phyloP scores from a whole-genome alignment of 164 flowering plant genomes.

The Vitis amurensis region DNA sequence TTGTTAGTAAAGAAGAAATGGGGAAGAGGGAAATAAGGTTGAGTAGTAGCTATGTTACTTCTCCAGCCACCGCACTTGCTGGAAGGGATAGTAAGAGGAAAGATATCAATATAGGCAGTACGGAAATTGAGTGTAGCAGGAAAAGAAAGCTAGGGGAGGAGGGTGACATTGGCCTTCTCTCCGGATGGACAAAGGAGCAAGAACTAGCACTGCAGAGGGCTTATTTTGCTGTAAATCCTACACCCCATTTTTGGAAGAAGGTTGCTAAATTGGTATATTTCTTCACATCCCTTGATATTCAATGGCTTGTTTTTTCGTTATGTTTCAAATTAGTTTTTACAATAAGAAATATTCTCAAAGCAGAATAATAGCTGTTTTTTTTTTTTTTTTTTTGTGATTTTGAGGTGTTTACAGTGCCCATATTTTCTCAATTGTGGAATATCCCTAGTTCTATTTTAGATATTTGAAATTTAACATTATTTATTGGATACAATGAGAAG shows the following conservation, averaged over 20 bases:
- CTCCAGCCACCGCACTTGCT: not conserved
- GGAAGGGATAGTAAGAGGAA: slow-evolving; percentile 4
- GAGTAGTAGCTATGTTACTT: slow-evolving; percentile 4
- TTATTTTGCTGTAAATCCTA: slow-evolving; percentile 68
- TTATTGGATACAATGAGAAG: too few species aligned
- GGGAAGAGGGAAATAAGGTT: not conserved
- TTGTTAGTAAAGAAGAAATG: slow-evolving; percentile 6
- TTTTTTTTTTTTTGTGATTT: not conserved
- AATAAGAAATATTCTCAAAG: too few species aligned
- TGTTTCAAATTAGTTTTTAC: too few species aligned
- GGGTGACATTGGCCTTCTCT: slow-evolving; percentile 9
- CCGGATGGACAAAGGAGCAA: slow-evolving; percentile 80
- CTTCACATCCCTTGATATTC: not conserved
- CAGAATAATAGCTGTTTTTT: too few species aligned
- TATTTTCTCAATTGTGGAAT: too few species aligned
- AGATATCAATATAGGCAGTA: slow-evolving; percentile 10
- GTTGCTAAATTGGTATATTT: slow-evolving; percentile 71
- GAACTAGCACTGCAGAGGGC: slow-evolving; percentile 72
- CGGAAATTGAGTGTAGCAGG: slow-evolving; percentile 20
- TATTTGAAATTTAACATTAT: too few species aligned
- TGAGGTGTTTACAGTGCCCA: not conserved
- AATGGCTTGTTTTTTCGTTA: not conserved
- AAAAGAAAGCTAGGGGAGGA: slow-evolving; percentile 31
- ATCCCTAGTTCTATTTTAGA: too few species aligned
- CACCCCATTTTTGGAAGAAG: slow-evolving; percentile 90